Percentiles rank a stretch among this genome's conserved stretches.
Conservation (phyloP, 1,139 yeast species). For the Kluyveromyces marxianus region DNA sequence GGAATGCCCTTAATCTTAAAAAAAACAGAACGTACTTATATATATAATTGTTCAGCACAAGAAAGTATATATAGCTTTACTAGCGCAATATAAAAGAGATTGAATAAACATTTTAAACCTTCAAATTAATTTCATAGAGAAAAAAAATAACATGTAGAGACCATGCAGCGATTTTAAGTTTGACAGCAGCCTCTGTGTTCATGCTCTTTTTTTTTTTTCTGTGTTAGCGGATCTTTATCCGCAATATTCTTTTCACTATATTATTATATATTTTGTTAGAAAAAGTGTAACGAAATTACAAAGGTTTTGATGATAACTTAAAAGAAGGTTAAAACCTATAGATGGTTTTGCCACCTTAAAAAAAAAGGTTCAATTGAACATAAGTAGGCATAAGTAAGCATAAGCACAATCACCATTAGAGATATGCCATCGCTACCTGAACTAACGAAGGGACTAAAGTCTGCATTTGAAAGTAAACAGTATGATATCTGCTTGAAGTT, state of each 20-base stretch:
- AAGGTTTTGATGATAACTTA: no score
- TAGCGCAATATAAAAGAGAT: no score
- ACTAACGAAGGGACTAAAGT: slow-evolving; percentile 60
- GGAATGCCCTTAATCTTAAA: not conserved
- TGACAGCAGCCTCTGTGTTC: not conserved
- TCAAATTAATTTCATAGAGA: not conserved
- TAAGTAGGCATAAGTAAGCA: not conserved
- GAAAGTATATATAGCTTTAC: no score
- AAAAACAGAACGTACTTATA: not conserved
- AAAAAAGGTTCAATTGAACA: not conserved
- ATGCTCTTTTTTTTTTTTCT: no score
- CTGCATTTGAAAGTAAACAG: slow-evolving; percentile 52
- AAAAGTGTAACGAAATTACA: no score
- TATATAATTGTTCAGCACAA: not conserved
- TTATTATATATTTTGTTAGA: no score
- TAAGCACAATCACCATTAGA: no score
- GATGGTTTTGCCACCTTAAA: slow-evolving; percentile 6
- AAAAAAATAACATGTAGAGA: not conserved
- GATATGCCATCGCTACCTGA: slow-evolving; percentile 34
- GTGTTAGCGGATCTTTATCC: no score
- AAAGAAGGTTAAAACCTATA: no score
- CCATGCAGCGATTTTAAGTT: not conserved
- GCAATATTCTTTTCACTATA: no score
- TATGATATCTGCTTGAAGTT: slow-evolving; percentile 54
- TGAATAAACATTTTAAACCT: not conserved